Conservation (phyloP, 75 land plant genomes). For the Pinus taeda region DNA sequence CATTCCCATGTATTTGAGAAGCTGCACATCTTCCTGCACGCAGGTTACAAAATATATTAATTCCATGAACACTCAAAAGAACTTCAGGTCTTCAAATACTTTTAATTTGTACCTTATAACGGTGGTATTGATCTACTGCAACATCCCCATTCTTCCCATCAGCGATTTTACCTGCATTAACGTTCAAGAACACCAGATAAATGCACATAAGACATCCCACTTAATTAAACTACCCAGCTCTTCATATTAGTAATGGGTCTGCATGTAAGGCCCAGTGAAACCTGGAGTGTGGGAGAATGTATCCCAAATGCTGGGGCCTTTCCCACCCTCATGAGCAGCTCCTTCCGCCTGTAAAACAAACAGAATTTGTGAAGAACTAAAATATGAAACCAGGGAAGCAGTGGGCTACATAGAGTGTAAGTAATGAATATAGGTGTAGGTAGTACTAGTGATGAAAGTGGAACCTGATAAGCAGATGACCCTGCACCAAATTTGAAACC, state of each 20-base stretch:
- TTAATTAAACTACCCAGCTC: too few species aligned
- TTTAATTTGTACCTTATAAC: slow-evolving; percentile 29
- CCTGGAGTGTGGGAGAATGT: neutral
- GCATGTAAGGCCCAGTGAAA: neutral
- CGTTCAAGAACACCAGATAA: neutral
- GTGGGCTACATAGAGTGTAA: too few species aligned
- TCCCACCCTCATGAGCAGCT: neutral
- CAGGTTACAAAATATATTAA: neutral
- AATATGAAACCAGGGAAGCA: too few species aligned
- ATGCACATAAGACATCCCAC: neutral
- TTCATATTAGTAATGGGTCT: too few species aligned
- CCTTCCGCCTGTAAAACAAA: neutral
- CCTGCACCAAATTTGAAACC: too few species aligned
- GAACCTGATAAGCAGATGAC: too few species aligned
- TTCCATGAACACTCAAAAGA: neutral
- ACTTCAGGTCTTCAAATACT: neutral
- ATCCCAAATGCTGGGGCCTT: neutral
- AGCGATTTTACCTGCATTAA: slow-evolving; percentile 13
- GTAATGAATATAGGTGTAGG: too few species aligned
- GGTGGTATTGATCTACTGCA: slow-evolving; percentile 35
- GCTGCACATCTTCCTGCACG: slow-evolving; percentile 29
- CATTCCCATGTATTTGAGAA: slow-evolving; percentile 22
- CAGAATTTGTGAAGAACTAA: too few species aligned
- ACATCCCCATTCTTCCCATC: slow-evolving; percentile 38
- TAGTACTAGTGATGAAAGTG: too few species aligned